phyloP scores from a whole-genome alignment of 2,329 filamentous ascomycete genomes.

The Fusarium pseudoanthophilum region DNA sequence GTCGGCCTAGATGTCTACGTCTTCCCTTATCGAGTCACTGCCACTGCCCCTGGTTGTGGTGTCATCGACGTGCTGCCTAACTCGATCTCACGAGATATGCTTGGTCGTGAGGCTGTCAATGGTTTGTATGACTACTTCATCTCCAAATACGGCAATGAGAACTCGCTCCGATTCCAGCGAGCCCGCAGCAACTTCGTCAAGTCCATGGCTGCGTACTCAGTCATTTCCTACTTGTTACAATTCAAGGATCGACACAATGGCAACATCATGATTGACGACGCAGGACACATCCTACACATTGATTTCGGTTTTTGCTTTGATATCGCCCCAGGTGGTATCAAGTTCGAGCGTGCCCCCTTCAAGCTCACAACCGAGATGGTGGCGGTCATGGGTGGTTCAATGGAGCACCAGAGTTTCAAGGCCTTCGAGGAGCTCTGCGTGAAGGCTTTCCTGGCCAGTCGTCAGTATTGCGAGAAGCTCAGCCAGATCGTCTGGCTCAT shows the following conservation, averaged over 20 bases:
- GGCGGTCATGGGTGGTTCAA: conserved; percentile 95
- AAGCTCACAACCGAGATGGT: conserved; percentile 98
- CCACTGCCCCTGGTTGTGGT: conserved; percentile 95
- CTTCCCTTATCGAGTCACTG: conserved; percentile 96
- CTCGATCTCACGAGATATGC: conserved; percentile 98
- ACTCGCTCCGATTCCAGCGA: conserved; percentile 93
- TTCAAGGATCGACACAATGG: conserved; percentile 99
- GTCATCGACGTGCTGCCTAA: conserved; percentile 98
- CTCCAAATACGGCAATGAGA: conserved; percentile 96
- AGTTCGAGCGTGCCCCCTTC: conserved; percentile 97
- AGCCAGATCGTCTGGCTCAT: conserved; percentile 91
- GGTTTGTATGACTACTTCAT: conserved; percentile 98
- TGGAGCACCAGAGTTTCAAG: conserved; percentile 86
- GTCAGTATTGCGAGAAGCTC: conserved; percentile 89
- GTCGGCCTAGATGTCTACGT: conserved; percentile 97
- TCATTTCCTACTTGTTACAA: conserved; percentile 95
- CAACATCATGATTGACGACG: conserved; percentile 99
- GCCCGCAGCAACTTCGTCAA: conserved; percentile 98
- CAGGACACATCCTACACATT: conserved; percentile 96
- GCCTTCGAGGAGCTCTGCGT: conserved; percentile 97
- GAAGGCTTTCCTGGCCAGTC: conserved; percentile 90
- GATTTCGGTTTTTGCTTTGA: conserved; percentile 99
- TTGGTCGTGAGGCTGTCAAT: conserved; percentile 97
- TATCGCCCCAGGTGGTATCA: conserved; percentile 95
- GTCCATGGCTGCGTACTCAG: conserved; percentile 97